These are phyloP conservation scores for Astrothelium macrocarpum DNA, from an alignment of 495 filamentous ascomycete species.

Conservation along the genomic window DNA sequence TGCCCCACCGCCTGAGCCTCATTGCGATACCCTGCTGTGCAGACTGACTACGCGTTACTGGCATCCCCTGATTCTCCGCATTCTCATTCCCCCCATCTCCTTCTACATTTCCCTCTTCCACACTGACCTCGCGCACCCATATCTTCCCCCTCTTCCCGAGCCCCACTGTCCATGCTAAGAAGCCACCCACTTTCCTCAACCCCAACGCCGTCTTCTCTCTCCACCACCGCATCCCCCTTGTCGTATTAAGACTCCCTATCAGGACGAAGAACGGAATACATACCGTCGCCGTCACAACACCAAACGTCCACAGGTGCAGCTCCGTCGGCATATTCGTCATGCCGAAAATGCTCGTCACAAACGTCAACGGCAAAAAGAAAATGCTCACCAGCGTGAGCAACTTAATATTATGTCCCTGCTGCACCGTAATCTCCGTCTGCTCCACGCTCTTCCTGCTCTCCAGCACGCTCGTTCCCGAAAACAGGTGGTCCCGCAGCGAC, in stretches of 20 bases:
- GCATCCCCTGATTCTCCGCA: neutral
- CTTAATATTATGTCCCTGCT: constrained; percentile 40
- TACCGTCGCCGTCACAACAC: constrained; percentile 30
- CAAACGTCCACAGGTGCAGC: constrained; percentile 29
- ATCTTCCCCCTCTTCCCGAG: neutral
- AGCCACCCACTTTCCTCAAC: neutral
- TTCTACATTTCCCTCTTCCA: neutral
- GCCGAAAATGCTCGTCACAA: constrained; percentile 38
- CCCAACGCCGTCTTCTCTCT: constrained; percentile 9
- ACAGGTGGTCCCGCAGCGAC: constrained; percentile 35
- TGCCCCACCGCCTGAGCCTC: neutral
- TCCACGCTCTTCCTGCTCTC: constrained; percentile 34
- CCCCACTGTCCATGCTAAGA: neutral
- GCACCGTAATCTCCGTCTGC: constrained; percentile 31
- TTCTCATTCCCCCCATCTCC: neutral
- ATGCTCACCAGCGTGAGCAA: constrained; percentile 41
- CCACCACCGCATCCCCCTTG: constrained; percentile 20
- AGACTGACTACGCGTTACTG: neutral
- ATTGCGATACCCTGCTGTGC: constrained; percentile 1
- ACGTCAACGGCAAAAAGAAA: constrained; percentile 41
- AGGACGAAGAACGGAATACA: constrained; percentile 39
- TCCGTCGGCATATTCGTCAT: constrained; percentile 37
- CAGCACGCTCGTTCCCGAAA: constrained; percentile 35
- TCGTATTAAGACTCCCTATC: constrained; percentile 35
- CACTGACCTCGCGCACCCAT: neutral